Base-by-base conservation (phyloP, 768 basidiomycete genomes). In the Gymnopilus dilepis region DNA sequence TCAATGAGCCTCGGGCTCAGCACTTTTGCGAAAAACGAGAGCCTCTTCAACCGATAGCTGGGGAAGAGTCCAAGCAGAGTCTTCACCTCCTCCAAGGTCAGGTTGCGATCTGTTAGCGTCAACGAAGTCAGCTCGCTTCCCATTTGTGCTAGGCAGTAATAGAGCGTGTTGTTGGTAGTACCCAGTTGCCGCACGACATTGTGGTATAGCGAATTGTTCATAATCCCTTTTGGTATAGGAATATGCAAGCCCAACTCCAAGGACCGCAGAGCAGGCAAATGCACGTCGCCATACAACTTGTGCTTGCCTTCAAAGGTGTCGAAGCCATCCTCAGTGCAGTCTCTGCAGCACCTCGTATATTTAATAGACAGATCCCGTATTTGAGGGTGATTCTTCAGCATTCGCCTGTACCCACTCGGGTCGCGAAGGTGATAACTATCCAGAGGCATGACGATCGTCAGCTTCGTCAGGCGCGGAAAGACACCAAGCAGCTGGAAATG, bases 1-100 rank as follows among this genome's bases (percentile, higher is more conserved):
- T 70, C 69, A 28, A 74, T 60, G n/a, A 74, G 63, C 50, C 69
- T 64, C 8, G 67, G 65, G 11, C 58, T 67, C 33, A 72, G 38
- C 17, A 53, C 45, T 8, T 62, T 59, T 15, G 69, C 57, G 17
- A 67, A 69, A 2, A 70, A 50, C 6, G 70, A 70, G 3, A 74
- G 65, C 38, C 53, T 55, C 28, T 67, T 65, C 33, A 71, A 52
- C 15, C 63, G 57, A 37, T 61, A 58, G 47, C 59, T 66, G 8
- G 63, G 63, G 42, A 74, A 68, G 3, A 64, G 42, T 21, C 55
- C 53, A 4, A 74, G 51, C 17, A 74, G 15, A 4, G 31, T 50
- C 33, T 61, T 65, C 33, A 70, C 56, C 19, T 69, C 68, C 15
- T 61, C 62, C n/a, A 68, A 56, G 3, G 56, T 57, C 34, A 74